phyloP scores from a whole-genome alignment of 1,139 yeast species.

The Citeromyces hawaiiensis region DNA sequence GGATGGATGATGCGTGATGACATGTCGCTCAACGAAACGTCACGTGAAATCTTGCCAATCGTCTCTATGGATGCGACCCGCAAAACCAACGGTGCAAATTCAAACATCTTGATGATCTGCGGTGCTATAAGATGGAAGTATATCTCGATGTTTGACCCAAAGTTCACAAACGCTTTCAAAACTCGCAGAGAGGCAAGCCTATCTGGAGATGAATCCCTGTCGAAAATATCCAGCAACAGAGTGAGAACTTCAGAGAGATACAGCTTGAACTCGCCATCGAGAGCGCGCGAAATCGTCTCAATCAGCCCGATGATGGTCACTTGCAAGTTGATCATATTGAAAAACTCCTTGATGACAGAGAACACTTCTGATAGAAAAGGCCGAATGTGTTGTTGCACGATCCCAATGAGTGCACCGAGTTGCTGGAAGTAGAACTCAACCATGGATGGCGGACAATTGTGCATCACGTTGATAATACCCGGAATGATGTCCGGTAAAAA shows the following conservation, averaged over 20 bases:
- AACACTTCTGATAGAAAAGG: conserved; percentile 75
- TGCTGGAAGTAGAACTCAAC: conserved; percentile 87
- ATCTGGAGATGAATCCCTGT: conserved; percentile 57
- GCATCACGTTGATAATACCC: conserved; percentile 77
- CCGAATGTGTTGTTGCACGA: conserved; percentile 83
- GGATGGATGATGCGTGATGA: conserved; percentile 88
- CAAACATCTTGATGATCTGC: conserved; percentile 69
- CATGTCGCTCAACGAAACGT: conserved; percentile 72
- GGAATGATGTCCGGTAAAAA: conserved; percentile 82
- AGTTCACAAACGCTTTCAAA: conserved; percentile 74
- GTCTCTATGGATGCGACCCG: conserved; percentile 73
- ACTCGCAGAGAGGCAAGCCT: conserved; percentile 63
- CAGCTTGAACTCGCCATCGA: conserved; percentile 86
- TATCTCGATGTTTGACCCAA: conserved; percentile 83
- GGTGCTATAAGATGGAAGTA: conserved; percentile 80
- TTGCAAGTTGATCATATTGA: conserved; percentile 54
- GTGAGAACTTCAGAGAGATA: conserved; percentile 72
- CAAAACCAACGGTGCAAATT: conserved; percentile 36
- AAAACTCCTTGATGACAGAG: conserved; percentile 62
- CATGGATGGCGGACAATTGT: conserved; percentile 68
- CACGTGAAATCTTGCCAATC: conserved; percentile 67
- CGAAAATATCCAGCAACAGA: conserved; percentile 62
- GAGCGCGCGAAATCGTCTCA: conserved; percentile 74
- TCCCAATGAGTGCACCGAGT: conserved; percentile 61
- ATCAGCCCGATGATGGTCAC: conserved; percentile 69